Percentiles rank a stretch among this genome's conserved stretches.
Conservation (phyloP, 192 early-diverging fungal species). For the Dimargaris xerosporica region DNA sequence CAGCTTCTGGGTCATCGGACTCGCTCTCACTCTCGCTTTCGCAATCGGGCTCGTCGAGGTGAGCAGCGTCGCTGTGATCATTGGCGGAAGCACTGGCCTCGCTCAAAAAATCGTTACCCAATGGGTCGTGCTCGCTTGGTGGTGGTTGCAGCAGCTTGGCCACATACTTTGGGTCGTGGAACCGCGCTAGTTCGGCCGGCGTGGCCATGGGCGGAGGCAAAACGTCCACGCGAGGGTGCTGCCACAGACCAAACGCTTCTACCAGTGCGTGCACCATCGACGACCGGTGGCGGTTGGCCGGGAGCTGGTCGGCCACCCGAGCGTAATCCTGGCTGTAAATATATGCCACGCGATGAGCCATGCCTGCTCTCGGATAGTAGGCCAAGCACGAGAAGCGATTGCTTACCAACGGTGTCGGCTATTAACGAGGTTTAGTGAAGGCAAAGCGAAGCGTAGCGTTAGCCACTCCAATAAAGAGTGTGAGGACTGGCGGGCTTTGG, state of each 20-base stretch:
- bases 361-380: neutral
- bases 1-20: neutral
- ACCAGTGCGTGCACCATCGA: slow-evolving; percentile 28
- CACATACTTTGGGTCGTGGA: slow-evolving; percentile 24
- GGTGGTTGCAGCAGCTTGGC: neutral
- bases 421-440: no score
- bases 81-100: slow-evolving; percentile 8
- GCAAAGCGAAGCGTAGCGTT: no score
- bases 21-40: slow-evolving; percentile 6
- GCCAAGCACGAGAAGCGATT: no score
- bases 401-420: no score
- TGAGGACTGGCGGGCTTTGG: no score
- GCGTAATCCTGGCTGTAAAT: slow-evolving; percentile 5
- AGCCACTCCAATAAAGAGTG: no score
- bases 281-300: slow-evolving; percentile 19
- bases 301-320: slow-evolving; percentile 22
- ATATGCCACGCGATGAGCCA: neutral
- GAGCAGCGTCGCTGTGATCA: neutral
- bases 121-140: neutral
- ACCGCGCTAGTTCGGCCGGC: slow-evolving; percentile 15
- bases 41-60: neutral
- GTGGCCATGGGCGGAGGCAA: slow-evolving; percentile 15
- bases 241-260: slow-evolving; percentile 17
- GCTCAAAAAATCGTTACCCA: neutral
- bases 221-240: slow-evolving; percentile 10